These are phyloP conservation scores for Aspergillus hortae DNA, from an alignment of 2,329 filamentous ascomycete genomes.

Conservation along the genomic window DNA sequence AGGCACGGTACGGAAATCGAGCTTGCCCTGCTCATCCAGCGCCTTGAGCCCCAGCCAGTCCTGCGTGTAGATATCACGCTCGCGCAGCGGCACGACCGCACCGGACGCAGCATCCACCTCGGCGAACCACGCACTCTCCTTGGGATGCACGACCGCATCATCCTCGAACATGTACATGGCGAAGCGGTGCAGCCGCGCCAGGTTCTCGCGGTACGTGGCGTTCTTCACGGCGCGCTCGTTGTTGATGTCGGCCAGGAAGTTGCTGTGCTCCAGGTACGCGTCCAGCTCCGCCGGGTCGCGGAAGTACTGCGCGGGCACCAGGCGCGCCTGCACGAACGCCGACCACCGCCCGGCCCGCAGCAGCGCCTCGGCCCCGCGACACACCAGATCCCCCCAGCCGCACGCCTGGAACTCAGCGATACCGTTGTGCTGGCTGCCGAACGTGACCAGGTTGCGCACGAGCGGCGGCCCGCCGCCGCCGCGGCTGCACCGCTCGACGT, in stretches of 20 bases:
- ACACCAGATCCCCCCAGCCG: constrained; percentile 68
- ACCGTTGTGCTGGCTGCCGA: constrained; percentile 88
- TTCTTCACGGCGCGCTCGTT: constrained; percentile 82
- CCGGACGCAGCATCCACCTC: constrained; percentile 70
- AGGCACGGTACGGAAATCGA: constrained; percentile 69
- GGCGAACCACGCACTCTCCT: constrained; percentile 86
- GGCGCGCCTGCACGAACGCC: constrained; percentile 67
- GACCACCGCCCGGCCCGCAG: constrained; percentile 80
- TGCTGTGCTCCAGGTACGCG: constrained; percentile 73
- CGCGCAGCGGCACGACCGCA: constrained; percentile 62
- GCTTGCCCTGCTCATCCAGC: constrained; percentile 72
- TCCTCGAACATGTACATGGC: constrained; percentile 88
- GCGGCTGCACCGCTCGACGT: constrained; percentile 79
- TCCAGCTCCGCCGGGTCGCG: constrained; percentile 67
- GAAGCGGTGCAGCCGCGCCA: constrained; percentile 69
- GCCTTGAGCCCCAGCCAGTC: constrained; percentile 87
- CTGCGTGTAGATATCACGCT: constrained; percentile 73
- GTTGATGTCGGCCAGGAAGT: constrained; percentile 93
- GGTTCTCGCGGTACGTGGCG: constrained; percentile 64
- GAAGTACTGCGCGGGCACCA: constrained; percentile 96
- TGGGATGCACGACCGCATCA: constrained; percentile 81
- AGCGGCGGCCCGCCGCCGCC: constrained; percentile 46
- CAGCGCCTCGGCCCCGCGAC: constrained; percentile 73
- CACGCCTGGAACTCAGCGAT: constrained; percentile 81
- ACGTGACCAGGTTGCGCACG: constrained; percentile 77